These are phyloP conservation scores for Gossypium lobatum DNA, from an alignment of 441 rosid species.

Conservation along the genomic window DNA sequence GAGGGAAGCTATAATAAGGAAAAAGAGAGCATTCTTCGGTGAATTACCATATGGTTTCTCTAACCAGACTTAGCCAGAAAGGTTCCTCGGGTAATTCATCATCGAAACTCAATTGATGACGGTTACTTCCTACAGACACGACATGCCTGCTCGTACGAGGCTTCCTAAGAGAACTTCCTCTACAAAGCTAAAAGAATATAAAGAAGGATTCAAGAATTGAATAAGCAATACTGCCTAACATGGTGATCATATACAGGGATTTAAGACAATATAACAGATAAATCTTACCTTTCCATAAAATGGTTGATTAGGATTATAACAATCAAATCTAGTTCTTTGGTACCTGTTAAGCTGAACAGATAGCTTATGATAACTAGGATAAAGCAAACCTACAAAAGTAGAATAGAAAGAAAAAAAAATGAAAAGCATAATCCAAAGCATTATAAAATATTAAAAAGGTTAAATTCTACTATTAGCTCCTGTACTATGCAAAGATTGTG, in stretches of 20 bases:
- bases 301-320: neutral
- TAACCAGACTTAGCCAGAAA: constrained; percentile 38
- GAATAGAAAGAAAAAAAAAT: neutral
- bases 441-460: neutral
- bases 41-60: constrained; percentile 50
- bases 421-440: neutral
- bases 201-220: neutral
- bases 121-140: constrained; percentile 23
- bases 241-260: neutral
- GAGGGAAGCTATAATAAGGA: neutral
- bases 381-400: constrained; percentile 21
- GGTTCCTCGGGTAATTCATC: constrained; percentile 36
- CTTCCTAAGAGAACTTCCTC: constrained; percentile 15
- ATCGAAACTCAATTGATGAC: constrained; percentile 24
- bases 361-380: constrained; percentile 7
- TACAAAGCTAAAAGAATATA: constrained; percentile 22
- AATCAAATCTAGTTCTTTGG: constrained; percentile 11
- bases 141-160: constrained; percentile 8
- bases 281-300: constrained; percentile 18
- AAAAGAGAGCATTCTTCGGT: neutral
- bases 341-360: constrained; percentile 13
- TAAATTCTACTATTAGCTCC: too few relatives aligned
- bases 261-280: neutral
- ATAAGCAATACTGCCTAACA: neutral
- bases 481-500: too few relatives aligned